Evolutionary conservation across 106 monocot species (phyloP), one percentile per base, ranked within the genome.

Genomic region (Dendrobium catenatum): DNA sequence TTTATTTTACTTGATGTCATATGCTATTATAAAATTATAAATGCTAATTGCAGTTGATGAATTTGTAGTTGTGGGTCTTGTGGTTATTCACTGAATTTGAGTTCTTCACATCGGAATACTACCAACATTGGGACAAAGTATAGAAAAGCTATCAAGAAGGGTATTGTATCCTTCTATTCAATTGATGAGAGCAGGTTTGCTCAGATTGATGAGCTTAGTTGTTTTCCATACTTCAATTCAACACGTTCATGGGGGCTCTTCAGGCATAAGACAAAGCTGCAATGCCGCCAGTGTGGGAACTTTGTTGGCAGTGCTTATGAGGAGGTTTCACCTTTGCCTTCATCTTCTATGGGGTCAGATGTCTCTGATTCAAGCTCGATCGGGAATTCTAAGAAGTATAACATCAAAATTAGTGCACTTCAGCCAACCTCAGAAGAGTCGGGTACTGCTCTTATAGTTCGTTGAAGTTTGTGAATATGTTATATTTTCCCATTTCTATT

Each of bases 131-230:
- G 86, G 42, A 85, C 83, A 5, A 89, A 91, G 85, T 91, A 91
- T 48, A 81, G 85, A 29, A 91, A 91, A 19, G 66, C 85, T 42
- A 89, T 91, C 44, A 91, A 79, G 76, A 91, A 85, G 79, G 89
- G 91, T 7, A 66, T 86, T 48, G 85, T 91, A 8, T 77, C 91
- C 20, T 89, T 91, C 83, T 61, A 79, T 64, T 85, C 81, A 1
- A 76, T 91, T 24, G 89, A 91, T 41, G 89, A 91, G 83, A 91
- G 91, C 78, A 85, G 91, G 43, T 89, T 91, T 72, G 79, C 86
- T 37, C 84, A 85, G 19, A 80, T 37, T 9, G 86, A 89, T 73
- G 89, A 91, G 58, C 16, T 87, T 47, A 86, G 77, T 42, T 91
- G 91, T 81, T 26, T 82, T 27, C 89, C 89, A 33, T 91, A 87